These are phyloP conservation scores for Scutellaria barbata DNA, from an alignment of 257 asterid species.

Conservation along the genomic window DNA sequence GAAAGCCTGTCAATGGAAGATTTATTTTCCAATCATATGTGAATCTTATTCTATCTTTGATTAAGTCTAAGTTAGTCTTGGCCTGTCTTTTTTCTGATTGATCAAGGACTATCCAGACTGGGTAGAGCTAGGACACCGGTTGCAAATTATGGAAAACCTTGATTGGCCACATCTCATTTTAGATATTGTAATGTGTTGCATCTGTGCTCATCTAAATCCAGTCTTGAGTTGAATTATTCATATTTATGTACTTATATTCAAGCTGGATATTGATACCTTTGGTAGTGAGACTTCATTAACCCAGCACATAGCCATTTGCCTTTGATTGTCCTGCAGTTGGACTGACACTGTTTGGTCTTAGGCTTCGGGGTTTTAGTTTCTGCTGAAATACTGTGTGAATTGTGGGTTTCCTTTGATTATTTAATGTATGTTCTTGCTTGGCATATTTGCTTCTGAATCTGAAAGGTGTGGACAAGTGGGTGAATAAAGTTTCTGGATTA, in stretches of 20 bases:
- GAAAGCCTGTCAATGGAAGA: background rate
- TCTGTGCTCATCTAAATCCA: slow-evolving; percentile 24
- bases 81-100: slow-evolving; percentile 1
- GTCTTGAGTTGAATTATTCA: background rate
- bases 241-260: slow-evolving; percentile 4
- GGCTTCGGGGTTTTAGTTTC: slow-evolving; percentile 14
- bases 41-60: slow-evolving; percentile 17
- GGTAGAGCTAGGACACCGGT: slow-evolving; percentile 1
- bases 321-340: slow-evolving; percentile 2
- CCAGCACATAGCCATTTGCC: background rate
- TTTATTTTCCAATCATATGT: background rate
- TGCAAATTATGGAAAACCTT: slow-evolving; percentile 1
- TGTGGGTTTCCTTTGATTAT: slow-evolving; percentile 1
- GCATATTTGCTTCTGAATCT: background rate
- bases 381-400: slow-evolving; percentile 8
- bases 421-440: slow-evolving; percentile 23
- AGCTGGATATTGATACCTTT: background rate
- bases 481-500: background rate
- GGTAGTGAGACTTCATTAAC: slow-evolving; percentile 17
- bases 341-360: background rate
- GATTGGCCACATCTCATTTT: slow-evolving; percentile 8
- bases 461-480: background rate
- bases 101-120: background rate
- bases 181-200: background rate
- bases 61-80: slow-evolving; percentile 1